A percentile compares a stretch with the other conserved stretches of the same genome.
Evolutionary conservation across 2,329 filamentous ascomycete species (phyloP).

Genomic region (Seiridium cupressi): DNA sequence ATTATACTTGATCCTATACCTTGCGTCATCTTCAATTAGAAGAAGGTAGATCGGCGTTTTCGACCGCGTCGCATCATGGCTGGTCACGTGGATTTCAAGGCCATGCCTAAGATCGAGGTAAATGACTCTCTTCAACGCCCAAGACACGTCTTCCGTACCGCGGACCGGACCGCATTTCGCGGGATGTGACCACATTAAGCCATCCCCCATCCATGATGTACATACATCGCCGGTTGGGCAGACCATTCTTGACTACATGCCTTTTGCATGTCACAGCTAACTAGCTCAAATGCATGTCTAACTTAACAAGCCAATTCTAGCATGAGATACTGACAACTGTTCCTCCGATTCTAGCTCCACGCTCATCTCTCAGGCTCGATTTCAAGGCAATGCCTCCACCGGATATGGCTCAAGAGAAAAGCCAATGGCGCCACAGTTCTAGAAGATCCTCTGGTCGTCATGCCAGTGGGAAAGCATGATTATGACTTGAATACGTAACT

Average conservation of each 20-base stretch:
- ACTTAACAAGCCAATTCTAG: neutral
- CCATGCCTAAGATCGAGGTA: conserved; percentile 58
- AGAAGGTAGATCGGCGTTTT: neutral
- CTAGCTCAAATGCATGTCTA: neutral
- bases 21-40: neutral
- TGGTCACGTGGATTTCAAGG: conserved; percentile 38
- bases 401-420: conserved; percentile 67
- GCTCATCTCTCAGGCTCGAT: conserved; percentile 81
- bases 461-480: conserved; percentile 70
- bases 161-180: too few relatives aligned
- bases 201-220: too few relatives aligned
- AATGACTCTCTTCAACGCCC: neutral
- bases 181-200: too few relatives aligned
- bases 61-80: neutral
- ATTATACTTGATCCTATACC: neutral
- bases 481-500: conserved; percentile 66
- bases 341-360: conserved; percentile 56
- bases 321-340: conserved; percentile 4
- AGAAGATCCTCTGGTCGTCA: conserved; percentile 66
- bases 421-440: conserved; percentile 51
- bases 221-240: too few relatives aligned
- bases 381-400: conserved; percentile 67
- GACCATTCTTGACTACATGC: too few relatives aligned
- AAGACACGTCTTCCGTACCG: too few relatives aligned
- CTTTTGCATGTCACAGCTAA: neutral